Evolutionary conservation across 2,329 filamentous ascomycete genomes (phyloP).

Genomic region (Ascochyta clinopodiicola): DNA sequence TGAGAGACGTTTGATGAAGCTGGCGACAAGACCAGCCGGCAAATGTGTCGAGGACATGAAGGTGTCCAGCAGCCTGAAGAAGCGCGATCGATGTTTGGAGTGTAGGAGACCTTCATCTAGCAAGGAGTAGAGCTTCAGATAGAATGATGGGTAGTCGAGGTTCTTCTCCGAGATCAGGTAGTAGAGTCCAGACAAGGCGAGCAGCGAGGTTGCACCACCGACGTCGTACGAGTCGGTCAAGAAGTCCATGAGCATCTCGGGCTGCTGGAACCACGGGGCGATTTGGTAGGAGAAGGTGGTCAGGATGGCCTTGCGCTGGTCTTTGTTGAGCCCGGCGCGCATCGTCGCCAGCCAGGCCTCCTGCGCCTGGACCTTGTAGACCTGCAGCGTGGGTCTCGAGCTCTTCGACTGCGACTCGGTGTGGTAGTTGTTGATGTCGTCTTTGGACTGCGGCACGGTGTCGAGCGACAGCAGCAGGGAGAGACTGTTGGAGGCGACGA

Average conservation of each 20-base stretch:
- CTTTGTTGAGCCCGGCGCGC: slow-evolving; percentile 68
- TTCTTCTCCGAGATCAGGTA: slow-evolving; percentile 94
- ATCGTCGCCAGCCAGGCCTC: slow-evolving; percentile 86
- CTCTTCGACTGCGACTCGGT: slow-evolving; percentile 70
- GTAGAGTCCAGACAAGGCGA: slow-evolving; percentile 91
- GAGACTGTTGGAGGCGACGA: slow-evolving; percentile 60
- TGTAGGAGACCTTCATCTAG: slow-evolving; percentile 86
- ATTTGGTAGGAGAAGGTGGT: slow-evolving; percentile 77
- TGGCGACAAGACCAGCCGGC: slow-evolving; percentile 87
- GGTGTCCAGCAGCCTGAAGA: slow-evolving; percentile 89
- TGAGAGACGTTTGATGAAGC: slow-evolving; percentile 93
- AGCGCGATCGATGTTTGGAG: slow-evolving; percentile 90
- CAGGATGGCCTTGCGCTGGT: slow-evolving; percentile 81
- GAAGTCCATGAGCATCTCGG: slow-evolving; percentile 93
- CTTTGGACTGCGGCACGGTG: slow-evolving; percentile 69
- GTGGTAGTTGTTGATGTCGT: slow-evolving; percentile 74
- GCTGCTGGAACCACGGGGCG: slow-evolving; percentile 86
- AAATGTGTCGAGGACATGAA: slow-evolving; percentile 93
- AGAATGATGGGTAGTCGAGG: slow-evolving; percentile 94
- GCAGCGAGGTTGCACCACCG: slow-evolving; percentile 83
- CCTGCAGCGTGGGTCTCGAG: slow-evolving; percentile 62
- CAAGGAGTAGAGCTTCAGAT: slow-evolving; percentile 89
- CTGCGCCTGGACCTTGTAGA: slow-evolving; percentile 81
- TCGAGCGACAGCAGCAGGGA: slow-evolving; percentile 71
- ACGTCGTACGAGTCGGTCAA: slow-evolving; percentile 90